Evolutionary conservation across 2,329 filamentous ascomycete genomes (phyloP), one percentile per base, ranked within the genome.

Genomic region (Xylaria sp.): DNA sequence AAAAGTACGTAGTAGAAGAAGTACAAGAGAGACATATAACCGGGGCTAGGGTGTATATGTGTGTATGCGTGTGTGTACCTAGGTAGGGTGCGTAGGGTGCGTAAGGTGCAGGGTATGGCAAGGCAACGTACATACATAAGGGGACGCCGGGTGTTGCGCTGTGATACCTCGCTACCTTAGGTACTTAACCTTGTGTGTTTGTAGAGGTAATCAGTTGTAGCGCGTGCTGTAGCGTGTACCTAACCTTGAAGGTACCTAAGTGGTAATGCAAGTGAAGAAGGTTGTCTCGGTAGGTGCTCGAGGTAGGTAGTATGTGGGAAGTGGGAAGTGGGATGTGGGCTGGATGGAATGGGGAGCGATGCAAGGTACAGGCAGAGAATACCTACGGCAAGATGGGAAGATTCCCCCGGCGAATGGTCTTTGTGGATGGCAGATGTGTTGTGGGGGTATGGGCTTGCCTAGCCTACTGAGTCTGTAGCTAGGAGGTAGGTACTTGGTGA

Each of bases 11-110:
- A n/a, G n/a, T n/a, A n/a, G n/a, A n/a, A n/a, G n/a, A n/a, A 21
- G 62, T 21, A 35, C 53, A 29, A 50, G 58, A 66, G 59, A 61
- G 23, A 58, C 58, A 65, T 64, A 68, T 70, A 71, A 70, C 65
- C 55, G 63, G 70, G 68, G 65, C 54, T 35, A 23, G 16, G 37
- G 51, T 58, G 37, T 18, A 13, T 35, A 10, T 35, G 32, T 35
- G 32, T 9, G 29, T 35, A 6, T 10, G 32, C 10, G 32, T 35
- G 29, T 29, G 10, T 6, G 32, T 35, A 35, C 32, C 32, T 35
- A 32, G 29, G 29, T 35, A 35, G 32, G 32, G 32, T 35, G 32
- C 32, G 32, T 6, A 35, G 32, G 32, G 32, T 6, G 32, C 32
- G 32, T 37, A n/a, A 6, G 35, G 55, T 59, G 54, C 60, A 65